Percentiles rank a stretch among this genome's conserved stretches.
These are phyloP conservation scores for Orbilia javanica DNA, from an alignment of 2,329 filamentous ascomycete species.

Conservation along the genomic window DNA sequence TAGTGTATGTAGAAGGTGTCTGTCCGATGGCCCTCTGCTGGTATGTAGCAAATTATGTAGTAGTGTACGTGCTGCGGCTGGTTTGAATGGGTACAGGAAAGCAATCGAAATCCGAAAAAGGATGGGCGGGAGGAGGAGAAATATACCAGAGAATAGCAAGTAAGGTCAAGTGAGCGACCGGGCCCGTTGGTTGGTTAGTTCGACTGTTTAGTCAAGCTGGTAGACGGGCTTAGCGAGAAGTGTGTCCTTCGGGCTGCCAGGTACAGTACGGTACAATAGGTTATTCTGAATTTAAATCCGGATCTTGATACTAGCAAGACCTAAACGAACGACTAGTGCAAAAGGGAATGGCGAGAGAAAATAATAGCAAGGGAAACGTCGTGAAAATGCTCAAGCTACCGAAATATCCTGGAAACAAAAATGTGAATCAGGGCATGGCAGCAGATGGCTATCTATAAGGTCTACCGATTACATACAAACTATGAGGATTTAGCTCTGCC, in stretches of 20 bases:
- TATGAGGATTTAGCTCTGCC: conserved; percentile 33
- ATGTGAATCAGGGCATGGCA: conserved; percentile 34
- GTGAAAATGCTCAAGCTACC: conserved; percentile 49
- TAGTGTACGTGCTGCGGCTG: neutral
- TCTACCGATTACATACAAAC: conserved; percentile 26
- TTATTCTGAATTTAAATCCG: conserved; percentile 52
- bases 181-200: conserved; percentile 57
- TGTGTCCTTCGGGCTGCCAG: conserved; percentile 51
- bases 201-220: conserved; percentile 28
- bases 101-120: conserved; percentile 52
- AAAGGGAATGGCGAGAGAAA: conserved; percentile 25
- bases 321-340: conserved; percentile 41
- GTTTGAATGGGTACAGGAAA: conserved; percentile 38
- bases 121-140: conserved; percentile 51
- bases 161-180: conserved; percentile 49
- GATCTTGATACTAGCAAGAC: conserved; percentile 56
- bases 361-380: conserved; percentile 25
- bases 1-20: conserved; percentile 8
- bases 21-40: conserved; percentile 2
- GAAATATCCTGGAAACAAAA: conserved; percentile 52
- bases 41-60: neutral
- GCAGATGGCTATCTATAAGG: conserved; percentile 49
- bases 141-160: conserved; percentile 51
- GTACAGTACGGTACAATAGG: conserved; percentile 31
- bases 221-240: conserved; percentile 59